These are phyloP conservation scores for Choiromyces venosus DNA, from an alignment of 495 filamentous ascomycete genomes.

Conservation along the genomic window DNA sequence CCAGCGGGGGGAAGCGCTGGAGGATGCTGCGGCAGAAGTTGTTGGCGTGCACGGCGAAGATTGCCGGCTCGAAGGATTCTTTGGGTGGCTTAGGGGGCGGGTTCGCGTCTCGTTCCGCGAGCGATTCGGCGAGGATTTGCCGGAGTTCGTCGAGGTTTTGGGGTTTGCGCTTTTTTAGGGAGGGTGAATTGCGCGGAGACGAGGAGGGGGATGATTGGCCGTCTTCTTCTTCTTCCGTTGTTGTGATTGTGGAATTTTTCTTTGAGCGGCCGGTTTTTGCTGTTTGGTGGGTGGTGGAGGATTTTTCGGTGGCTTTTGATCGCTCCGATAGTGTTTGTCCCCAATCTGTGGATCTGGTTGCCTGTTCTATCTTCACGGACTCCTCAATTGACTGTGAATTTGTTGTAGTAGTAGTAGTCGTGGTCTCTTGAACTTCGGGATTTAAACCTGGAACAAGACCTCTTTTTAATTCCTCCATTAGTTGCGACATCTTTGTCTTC, in stretches of 20 bases:
- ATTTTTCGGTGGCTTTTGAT: neutral
- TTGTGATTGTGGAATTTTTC: neutral
- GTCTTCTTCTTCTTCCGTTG: neutral
- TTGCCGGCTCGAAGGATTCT: slow-evolving; percentile 53
- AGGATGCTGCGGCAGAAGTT: slow-evolving; percentile 53
- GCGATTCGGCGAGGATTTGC: slow-evolving; percentile 3
- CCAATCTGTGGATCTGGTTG: neutral
- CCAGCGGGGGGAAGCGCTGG: slow-evolving; percentile 51
- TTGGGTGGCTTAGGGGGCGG: slow-evolving; percentile 25
- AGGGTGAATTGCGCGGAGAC: slow-evolving; percentile 38
- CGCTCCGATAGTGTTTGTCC: neutral
- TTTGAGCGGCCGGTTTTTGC: neutral
- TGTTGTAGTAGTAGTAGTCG: slow-evolving; percentile 41
- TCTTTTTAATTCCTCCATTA: neutral
- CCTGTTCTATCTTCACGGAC: neutral
- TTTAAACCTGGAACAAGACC: neutral
- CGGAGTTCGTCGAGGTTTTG: slow-evolving; percentile 2
- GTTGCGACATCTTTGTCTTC: neutral
- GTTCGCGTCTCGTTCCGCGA: slow-evolving; percentile 14
- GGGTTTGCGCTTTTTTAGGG: slow-evolving; percentile 10
- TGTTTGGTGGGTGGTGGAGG: too few species aligned
- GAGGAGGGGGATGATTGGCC: neutral
- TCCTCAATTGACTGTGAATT: neutral
- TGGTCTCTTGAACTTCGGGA: neutral
- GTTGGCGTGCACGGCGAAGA: slow-evolving; percentile 60